Evolutionary conservation across 768 basidiomycete genomes (phyloP).

Genomic region (Pulveroboletus sp.): DNA sequence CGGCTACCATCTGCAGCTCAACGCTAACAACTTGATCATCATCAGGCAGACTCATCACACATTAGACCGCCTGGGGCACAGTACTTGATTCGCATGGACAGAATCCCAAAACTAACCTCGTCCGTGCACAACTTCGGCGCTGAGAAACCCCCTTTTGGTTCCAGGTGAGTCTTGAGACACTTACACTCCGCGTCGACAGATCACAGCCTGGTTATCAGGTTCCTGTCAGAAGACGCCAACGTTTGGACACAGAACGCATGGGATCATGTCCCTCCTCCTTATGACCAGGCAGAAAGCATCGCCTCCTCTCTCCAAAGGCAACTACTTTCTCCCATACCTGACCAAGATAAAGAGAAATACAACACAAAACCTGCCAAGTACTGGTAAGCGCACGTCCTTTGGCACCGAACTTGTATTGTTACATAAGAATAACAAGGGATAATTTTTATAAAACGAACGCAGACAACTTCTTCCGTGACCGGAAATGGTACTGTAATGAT

Average conservation of each 20-base stretch:
- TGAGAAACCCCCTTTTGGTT: conserved; percentile 65
- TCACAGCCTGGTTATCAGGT: conserved; percentile 38
- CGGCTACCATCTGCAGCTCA: too few relatives aligned
- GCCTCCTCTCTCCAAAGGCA: conserved; percentile 67
- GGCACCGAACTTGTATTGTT: conserved; percentile 24
- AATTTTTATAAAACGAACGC: conserved; percentile 86
- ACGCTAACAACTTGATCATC: too few relatives aligned
- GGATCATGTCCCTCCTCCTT: conserved; percentile 84
- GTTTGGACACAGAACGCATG: conserved; percentile 88
- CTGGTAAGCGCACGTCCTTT: conserved; percentile 46
- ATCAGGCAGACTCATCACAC: not conserved
- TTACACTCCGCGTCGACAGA: not conserved
- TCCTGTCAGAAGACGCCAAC: conserved; percentile 62
- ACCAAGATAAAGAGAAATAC: conserved; percentile 64
- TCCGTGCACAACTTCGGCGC: conserved; percentile 59
- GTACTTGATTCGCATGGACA: conserved; percentile 8
- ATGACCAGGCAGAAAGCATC: conserved; percentile 75
- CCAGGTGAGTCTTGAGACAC: conserved; percentile 41
- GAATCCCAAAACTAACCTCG: conserved; percentile 40
- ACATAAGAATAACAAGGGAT: conserved; percentile 58
- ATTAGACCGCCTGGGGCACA: not conserved
- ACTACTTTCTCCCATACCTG: conserved; percentile 64
- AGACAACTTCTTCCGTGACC: conserved; percentile 88
- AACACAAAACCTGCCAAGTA: conserved; percentile 69
- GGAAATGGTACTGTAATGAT: conserved; percentile 62